These are phyloP conservation scores for Schizosaccharomyces octosporus DNA, from an alignment of 805 yeast genomes.

Conservation along the genomic window DNA sequence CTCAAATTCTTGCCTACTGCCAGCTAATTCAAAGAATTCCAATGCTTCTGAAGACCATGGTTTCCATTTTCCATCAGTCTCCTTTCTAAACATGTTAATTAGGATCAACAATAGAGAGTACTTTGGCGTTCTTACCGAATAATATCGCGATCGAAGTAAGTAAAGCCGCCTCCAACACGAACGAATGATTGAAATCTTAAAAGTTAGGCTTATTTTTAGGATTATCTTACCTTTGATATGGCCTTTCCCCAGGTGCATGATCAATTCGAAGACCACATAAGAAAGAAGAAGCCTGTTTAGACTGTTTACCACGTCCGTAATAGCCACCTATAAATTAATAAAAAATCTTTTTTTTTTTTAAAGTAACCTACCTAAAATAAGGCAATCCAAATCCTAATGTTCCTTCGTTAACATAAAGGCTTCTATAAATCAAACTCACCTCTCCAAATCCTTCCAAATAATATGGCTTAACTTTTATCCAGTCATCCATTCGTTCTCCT, in stretches of 20 bases:
- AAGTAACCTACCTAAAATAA: neutral
- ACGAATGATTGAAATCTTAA: constrained; percentile 39
- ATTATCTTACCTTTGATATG: constrained; percentile 1
- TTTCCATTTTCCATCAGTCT: constrained; percentile 40
- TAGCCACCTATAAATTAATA: constrained; percentile 53
- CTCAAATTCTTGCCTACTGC: constrained; percentile 9
- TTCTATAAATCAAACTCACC: neutral
- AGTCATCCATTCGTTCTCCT: constrained; percentile 35
- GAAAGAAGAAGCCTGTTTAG: constrained; percentile 23
- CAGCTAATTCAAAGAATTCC: constrained; percentile 8
- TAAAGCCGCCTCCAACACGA: constrained; percentile 64
- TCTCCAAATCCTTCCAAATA: constrained; percentile 70
- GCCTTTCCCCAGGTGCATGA: constrained; percentile 11
- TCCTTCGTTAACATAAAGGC: neutral
- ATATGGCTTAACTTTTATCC: constrained; percentile 85
- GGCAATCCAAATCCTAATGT: neutral
- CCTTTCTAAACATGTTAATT: constrained; percentile 13
- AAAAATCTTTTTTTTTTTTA: constrained; percentile 29
- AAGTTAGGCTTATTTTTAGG: neutral
- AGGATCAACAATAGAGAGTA: neutral
- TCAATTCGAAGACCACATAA: constrained; percentile 43
- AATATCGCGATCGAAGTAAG: constrained; percentile 31
- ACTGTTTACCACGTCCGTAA: constrained; percentile 34
- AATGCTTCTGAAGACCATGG: constrained; percentile 22
- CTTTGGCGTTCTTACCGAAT: constrained; percentile 14